Percentiles rank a stretch among this genome's conserved stretches.
Evolutionary conservation across 805 yeast genomes (phyloP).

Genomic region (Komagataella pseudopastoris): DNA sequence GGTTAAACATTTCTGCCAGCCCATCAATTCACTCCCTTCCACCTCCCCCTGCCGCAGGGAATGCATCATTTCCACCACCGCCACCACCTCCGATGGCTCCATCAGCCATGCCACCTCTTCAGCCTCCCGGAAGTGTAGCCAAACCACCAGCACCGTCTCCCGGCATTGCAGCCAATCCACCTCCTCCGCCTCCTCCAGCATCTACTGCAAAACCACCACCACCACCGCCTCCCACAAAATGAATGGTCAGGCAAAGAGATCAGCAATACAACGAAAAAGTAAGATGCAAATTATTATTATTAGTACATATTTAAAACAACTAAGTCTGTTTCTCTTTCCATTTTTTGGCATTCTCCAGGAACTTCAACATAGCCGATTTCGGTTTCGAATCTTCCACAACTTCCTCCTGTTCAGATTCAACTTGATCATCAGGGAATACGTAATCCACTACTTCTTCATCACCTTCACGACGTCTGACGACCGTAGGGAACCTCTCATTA

Average conservation of each 20-base stretch:
- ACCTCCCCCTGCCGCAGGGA: constrained; percentile 12
- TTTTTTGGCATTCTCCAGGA: constrained; percentile 32
- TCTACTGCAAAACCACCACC: constrained; percentile 7
- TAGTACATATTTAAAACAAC: constrained; percentile 10
- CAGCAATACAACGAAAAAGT: not conserved
- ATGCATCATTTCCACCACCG: constrained; percentile 2
- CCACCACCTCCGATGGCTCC: constrained; percentile 11
- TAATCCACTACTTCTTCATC: constrained; percentile 47
- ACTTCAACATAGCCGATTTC: constrained; percentile 3
- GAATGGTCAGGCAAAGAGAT: not conserved
- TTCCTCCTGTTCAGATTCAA: constrained; percentile 6
- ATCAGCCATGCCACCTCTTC: constrained; percentile 12
- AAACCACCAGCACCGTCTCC: constrained; percentile 14
- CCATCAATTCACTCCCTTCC: constrained; percentile 12
- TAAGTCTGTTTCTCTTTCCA: constrained; percentile 19
- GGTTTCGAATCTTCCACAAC: constrained; percentile 4
- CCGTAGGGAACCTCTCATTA: constrained; percentile 36
- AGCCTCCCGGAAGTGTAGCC: constrained; percentile 14
- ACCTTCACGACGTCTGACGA: constrained; percentile 33
- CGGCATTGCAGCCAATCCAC: constrained; percentile 6
- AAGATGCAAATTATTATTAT: not conserved
- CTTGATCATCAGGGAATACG: constrained; percentile 52
- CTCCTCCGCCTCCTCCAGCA: constrained; percentile 13
- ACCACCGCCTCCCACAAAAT: constrained; percentile 10
- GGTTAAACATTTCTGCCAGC: constrained; percentile 14